phyloP scores from a whole-genome alignment of 2,329 filamentous ascomycete genomes.

The Colletotrichum theobromicola region DNA sequence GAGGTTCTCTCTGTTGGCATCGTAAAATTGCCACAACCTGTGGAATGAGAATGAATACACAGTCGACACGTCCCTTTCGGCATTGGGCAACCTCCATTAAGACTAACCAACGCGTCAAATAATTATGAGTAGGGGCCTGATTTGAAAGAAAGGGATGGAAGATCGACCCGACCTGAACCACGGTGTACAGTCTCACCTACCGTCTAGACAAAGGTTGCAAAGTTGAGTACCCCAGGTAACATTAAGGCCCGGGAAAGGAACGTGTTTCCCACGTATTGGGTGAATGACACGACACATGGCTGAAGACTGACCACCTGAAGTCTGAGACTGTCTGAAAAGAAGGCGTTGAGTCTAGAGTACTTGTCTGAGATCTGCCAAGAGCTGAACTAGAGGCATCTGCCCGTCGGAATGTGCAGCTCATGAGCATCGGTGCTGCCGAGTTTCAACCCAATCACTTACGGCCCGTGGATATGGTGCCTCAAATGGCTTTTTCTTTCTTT shows the following conservation, averaged over 20 bases:
- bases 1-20: neutral
- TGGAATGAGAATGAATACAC: rapidly evolving
- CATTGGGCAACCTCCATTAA: neutral
- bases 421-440: rapidly evolving
- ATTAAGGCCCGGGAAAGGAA: neutral
- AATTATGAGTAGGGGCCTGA: neutral
- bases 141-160: rapidly evolving
- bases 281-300: neutral
- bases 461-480: neutral
- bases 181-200: neutral
- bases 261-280: neutral
- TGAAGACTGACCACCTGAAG: rapidly evolving
- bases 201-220: neutral
- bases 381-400: neutral
- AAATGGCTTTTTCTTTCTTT: rapidly evolving
- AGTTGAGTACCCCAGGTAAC: neutral
- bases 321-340: neutral
- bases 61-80: neutral
- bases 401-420: neutral
- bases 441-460: rapidly evolving
- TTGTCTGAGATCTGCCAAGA: neutral
- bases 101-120: rapidly evolving
- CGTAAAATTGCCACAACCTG: rapidly evolving
- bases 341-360: neutral
- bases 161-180: neutral